Evolutionary conservation across 1,284 basidiomycete genomes (phyloP), one percentile per base, ranked within the genome.

Genomic region (Chondrostereum purpureum): DNA sequence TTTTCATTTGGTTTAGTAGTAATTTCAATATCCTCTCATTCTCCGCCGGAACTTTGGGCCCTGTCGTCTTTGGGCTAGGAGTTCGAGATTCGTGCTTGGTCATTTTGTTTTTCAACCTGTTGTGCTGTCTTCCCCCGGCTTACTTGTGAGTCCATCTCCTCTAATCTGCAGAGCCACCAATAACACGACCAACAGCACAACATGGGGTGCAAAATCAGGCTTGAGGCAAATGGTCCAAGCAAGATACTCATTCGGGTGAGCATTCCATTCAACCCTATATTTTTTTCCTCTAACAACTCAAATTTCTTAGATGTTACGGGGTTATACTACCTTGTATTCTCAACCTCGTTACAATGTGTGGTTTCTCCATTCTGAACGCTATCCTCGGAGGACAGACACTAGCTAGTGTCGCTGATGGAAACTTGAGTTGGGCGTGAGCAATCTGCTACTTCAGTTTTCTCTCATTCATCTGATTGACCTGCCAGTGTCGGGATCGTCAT

Each of bases 181-280:
- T 38, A 8, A 41, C 4, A n/a, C 40, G 21, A 41, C 14, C 4
- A 46, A 41, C 14, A 88, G 86, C 42, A 72, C 82, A 11, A 89
- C 84, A 33, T 92, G 88, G 78, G 91, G 92, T n/a, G 85, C 89
- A 0, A 83, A 81, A 59, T 69, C 87, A 0, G 92, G 91, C 6
- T 76, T 93, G 67, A 75, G 91, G n/a, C 90, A 92, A 55, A 91
- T 93, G 86, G 79, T 89, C 16, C 77, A 82, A 48, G 81, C 90
- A 4, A 70, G 86, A 18, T 88, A 83, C 62, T 82, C 78, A 27
- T 89, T 91, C 58, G 89, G 88, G 78, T 85, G 34, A 23, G 74
- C 61, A n/a, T n/a, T n/a, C n/a, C n/a, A n/a, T n/a, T n/a, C n/a
- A n/a, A n/a, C n/a, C n/a, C n/a, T n/a, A n/a, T n/a, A n/a, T n/a